Conservation (phyloP, 495 filamentous ascomycete genomes). For the Aspergillus homomorphus region DNA sequence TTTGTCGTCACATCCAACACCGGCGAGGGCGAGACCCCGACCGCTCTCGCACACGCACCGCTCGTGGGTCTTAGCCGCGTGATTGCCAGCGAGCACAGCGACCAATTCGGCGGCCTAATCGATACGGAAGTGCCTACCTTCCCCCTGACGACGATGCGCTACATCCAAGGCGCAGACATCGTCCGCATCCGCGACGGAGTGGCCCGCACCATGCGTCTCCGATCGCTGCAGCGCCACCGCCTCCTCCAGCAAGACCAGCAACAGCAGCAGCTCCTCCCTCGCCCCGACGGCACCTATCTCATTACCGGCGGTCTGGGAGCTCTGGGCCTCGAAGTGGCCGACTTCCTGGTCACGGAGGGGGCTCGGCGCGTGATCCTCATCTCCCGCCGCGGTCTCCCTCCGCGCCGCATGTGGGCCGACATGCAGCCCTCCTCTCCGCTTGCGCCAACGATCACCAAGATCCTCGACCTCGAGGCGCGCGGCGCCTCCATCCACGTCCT, state of each 20-base stretch:
- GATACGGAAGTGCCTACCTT: slow-evolving; percentile 25
- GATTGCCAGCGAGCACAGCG: slow-evolving; percentile 37
- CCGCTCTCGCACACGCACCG: slow-evolving; percentile 33
- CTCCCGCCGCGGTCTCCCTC: slow-evolving; percentile 35
- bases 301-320: slow-evolving; percentile 46
- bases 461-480: slow-evolving; percentile 24
- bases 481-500: slow-evolving; percentile 29
- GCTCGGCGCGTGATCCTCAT: slow-evolving; percentile 41
- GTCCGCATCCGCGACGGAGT: slow-evolving; percentile 46
- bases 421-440: not conserved
- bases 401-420: slow-evolving; percentile 24
- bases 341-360: slow-evolving; percentile 36
- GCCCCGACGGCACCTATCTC: slow-evolving; percentile 43
- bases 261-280: slow-evolving; percentile 18
- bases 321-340: slow-evolving; percentile 37
- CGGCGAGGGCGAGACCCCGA: slow-evolving; percentile 13
- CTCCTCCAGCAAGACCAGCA: not conserved
- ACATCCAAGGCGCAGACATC: slow-evolving; percentile 37
- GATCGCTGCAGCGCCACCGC: slow-evolving; percentile 24
- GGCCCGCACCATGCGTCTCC: slow-evolving; percentile 29
- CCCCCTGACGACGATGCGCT: slow-evolving; percentile 30
- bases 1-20: slow-evolving; percentile 25
- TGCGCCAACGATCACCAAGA: slow-evolving; percentile 11
- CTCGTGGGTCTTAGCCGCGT: slow-evolving; percentile 37
- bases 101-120: slow-evolving; percentile 37